Base-by-base conservation (phyloP, 495 filamentous ascomycete genomes). In the Tirmania nivea region DNA sequence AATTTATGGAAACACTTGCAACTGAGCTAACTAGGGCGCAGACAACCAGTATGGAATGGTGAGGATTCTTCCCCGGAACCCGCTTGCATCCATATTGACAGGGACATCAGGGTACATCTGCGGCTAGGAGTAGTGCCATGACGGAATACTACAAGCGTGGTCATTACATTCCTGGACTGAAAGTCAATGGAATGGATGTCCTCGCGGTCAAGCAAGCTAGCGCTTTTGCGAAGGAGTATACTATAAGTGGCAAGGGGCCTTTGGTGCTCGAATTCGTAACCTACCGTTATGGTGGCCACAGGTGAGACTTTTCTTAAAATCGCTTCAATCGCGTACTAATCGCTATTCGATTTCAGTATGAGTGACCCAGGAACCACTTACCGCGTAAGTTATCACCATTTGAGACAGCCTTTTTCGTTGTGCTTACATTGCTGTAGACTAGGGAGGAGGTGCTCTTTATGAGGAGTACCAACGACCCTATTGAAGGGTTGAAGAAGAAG, bases 41-140 rank as follows among this genome's bases (percentile, higher is more conserved):
- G 89, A 97, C 77, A 97, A 97, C 80, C 96, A 97, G 73, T 97
- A 97, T 71, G 90, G 90, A 68, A 97, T 97, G 90, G 90, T 92
- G 70, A 19, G 9, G 14, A 45, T 14, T 8, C 39, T 19, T 8
- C 17, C 39, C 12, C 17, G 3, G n/a, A 14, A 4, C 17, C 39
- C 12, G 39, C 39, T 45, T 14, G 1, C 0, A 45, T 45, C 12
- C 12, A 14, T 14, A 45, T 45, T 14, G 12, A 14, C 14, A 45
- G 4, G 9, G 14, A 14, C 17, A 45, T 19, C 39, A 45, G 39
- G 39, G 39, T 14, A 97, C 90, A 51, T 85, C 90, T 53, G 90
- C 90, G 57, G 82, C 84, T 66, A 86, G 90, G 62, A 83, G 90
- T 59, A 84, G 89, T 57, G 90, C 90, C 58, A 71, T 94, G 60